Conservation (phyloP, 306 rosid genomes). For the Prunus padus region DNA sequence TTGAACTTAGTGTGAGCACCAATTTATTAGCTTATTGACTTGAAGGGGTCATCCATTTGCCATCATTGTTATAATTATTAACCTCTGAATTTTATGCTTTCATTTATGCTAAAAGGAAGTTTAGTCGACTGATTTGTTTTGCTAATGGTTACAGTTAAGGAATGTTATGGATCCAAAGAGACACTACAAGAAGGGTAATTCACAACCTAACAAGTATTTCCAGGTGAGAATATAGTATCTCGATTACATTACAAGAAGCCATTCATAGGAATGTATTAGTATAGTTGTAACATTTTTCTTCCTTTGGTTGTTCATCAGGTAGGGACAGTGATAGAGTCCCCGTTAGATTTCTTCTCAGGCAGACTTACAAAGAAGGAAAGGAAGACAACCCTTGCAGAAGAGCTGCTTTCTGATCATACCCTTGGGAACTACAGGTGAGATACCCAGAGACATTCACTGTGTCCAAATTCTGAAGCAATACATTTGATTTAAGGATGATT, state of each 20-base stretch:
- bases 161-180: slow-evolving; percentile 77
- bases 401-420: slow-evolving; percentile 48
- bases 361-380: slow-evolving; percentile 85
- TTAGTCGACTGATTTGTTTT: slow-evolving; percentile 7
- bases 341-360: slow-evolving; percentile 64
- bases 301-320: slow-evolving; percentile 44
- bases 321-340: slow-evolving; percentile 70
- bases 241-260: not conserved
- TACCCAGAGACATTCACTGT: not conserved
- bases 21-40: not conserved
- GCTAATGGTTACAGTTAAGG: slow-evolving; percentile 54
- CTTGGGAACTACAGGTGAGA: slow-evolving; percentile 55
- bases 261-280: not conserved
- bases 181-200: slow-evolving; percentile 79
- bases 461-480: slow-evolving; percentile 5
- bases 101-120: slow-evolving; percentile 8
- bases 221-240: slow-evolving; percentile 56
- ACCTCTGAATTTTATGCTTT: slow-evolving; percentile 1
- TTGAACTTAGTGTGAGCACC: not conserved
- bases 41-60: not conserved
- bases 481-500: not conserved
- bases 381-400: slow-evolving; percentile 68
- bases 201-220: slow-evolving; percentile 66
- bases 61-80: not conserved
- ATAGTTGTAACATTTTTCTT: not conserved